Evolutionary conservation across 495 filamentous ascomycete genomes (phyloP).

Genomic region (Daldinia childiae): DNA sequence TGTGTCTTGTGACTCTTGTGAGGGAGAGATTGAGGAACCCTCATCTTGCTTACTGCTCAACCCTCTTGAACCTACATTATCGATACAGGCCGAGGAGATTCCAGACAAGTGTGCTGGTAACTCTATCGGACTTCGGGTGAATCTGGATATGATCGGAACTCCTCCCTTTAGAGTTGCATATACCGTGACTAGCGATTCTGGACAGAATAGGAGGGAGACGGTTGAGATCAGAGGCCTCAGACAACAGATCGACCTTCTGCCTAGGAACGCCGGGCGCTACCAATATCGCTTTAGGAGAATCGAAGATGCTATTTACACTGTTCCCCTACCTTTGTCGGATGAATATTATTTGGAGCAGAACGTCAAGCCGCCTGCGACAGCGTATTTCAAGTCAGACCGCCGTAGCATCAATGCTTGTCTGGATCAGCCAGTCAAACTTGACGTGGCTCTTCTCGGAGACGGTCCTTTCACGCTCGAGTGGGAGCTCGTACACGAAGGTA

Average conservation of each 20-base stretch:
- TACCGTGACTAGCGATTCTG: constrained; percentile 68
- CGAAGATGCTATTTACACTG: constrained; percentile 79
- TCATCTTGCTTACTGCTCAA: constrained; percentile 90
- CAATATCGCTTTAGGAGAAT: constrained; percentile 84
- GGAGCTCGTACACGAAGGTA: constrained; percentile 91
- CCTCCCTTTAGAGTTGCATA: constrained; percentile 87
- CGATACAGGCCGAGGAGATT: constrained; percentile 77
- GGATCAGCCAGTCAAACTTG: constrained; percentile 76
- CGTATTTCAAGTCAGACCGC: constrained; percentile 68
- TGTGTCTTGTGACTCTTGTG: constrained; percentile 79
- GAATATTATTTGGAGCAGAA: constrained; percentile 79
- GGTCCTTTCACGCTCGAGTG: constrained; percentile 90
- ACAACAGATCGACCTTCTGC: constrained; percentile 84
- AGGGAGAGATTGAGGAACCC: constrained; percentile 89
- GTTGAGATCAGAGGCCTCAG: constrained; percentile 71
- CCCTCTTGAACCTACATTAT: constrained; percentile 84
- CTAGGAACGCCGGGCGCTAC: constrained; percentile 81
- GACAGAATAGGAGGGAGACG: constrained; percentile 52
- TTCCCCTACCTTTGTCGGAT: constrained; percentile 44
- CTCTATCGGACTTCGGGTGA: constrained; percentile 86
- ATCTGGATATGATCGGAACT: constrained; percentile 86
- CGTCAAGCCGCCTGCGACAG: constrained; percentile 90
- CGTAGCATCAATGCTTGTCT: constrained; percentile 74
- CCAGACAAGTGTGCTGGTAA: constrained; percentile 94
- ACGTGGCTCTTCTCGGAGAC: constrained; percentile 80